These are phyloP conservation scores for Phylloporus sp. DNA, from an alignment of 768 basidiomycete genomes.

Conservation along the genomic window DNA sequence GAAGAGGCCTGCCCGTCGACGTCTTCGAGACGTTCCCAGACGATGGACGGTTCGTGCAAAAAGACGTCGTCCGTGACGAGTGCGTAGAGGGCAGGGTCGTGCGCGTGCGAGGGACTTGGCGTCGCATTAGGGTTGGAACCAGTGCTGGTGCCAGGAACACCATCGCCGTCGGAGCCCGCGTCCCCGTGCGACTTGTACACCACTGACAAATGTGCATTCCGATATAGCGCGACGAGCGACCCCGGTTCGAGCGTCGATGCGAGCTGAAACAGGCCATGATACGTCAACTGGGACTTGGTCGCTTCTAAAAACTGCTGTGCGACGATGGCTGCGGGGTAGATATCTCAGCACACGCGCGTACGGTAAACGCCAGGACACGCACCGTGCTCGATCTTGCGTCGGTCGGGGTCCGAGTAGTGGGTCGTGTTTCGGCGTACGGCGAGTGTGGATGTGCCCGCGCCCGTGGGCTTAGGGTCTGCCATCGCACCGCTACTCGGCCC, in stretches of 20 bases:
- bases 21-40: constrained; percentile 91
- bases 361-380: too few relatives aligned
- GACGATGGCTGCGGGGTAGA: constrained; percentile 46
- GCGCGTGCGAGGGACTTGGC: background rate
- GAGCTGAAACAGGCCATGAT: constrained; percentile 80
- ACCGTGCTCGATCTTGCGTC: constrained; percentile 69
- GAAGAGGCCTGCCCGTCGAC: too few relatives aligned
- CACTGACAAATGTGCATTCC: constrained; percentile 86
- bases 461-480: too few relatives aligned
- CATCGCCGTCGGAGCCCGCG: background rate
- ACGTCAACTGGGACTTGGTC: constrained; percentile 80
- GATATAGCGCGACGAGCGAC: constrained; percentile 80
- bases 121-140: background rate
- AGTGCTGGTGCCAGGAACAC: background rate
- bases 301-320: constrained; percentile 64
- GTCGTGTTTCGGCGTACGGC: constrained; percentile 7
- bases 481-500: constrained; percentile 1
- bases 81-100: constrained; percentile 57
- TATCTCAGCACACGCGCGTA: too few relatives aligned
- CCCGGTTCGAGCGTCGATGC: constrained; percentile 44
- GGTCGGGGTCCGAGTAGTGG: constrained; percentile 49
- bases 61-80: constrained; percentile 87
- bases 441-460: background rate
- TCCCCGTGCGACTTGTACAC: constrained; percentile 54
- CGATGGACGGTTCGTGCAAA: constrained; percentile 66